phyloP scores from a whole-genome alignment of 2,329 filamentous ascomycete species.

The Phyllachora maydis region DNA sequence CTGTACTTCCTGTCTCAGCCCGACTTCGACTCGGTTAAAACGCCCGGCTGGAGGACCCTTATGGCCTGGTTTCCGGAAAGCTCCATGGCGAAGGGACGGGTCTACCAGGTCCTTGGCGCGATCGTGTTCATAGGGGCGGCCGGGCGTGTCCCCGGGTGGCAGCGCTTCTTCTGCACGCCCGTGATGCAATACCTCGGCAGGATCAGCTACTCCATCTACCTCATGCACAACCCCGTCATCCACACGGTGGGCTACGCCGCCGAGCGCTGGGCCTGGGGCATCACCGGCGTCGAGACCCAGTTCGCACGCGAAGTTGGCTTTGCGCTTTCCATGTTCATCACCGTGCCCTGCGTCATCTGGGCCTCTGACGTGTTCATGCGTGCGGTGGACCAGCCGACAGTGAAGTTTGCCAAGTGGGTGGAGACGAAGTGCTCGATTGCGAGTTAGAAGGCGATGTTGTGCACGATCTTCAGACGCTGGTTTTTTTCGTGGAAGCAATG shows the following conservation, averaged over 20 bases:
- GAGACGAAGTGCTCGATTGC: constrained; percentile 21
- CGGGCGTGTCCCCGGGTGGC: constrained; percentile 22
- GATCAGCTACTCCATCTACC: constrained; percentile 38
- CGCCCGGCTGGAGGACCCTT: constrained; percentile 30
- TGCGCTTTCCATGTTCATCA: constrained; percentile 20
- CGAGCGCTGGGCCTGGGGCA: constrained; percentile 22
- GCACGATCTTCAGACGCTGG: too few relatives aligned
- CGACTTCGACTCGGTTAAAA: constrained; percentile 16
- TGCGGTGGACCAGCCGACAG: constrained; percentile 30
- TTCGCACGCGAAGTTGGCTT: constrained; percentile 25
- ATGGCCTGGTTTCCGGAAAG: constrained; percentile 24
- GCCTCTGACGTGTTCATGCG: constrained; percentile 35
- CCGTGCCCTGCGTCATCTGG: constrained; percentile 30
- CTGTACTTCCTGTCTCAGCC: constrained; percentile 31
- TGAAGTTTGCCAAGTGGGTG: constrained; percentile 33
- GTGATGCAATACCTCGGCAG: constrained; percentile 35
- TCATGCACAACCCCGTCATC: constrained; percentile 36
- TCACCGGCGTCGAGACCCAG: constrained; percentile 22
- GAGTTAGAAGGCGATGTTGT: too few relatives aligned
- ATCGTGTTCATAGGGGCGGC: constrained; percentile 28
- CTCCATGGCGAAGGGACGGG: constrained; percentile 28
- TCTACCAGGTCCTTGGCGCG: constrained; percentile 33
- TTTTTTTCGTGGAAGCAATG: too few relatives aligned
- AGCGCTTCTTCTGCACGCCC: constrained; percentile 25
- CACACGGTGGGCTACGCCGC: constrained; percentile 30